phyloP scores from a whole-genome alignment of 306 rosid species.

The Lathyrus aphaca region DNA sequence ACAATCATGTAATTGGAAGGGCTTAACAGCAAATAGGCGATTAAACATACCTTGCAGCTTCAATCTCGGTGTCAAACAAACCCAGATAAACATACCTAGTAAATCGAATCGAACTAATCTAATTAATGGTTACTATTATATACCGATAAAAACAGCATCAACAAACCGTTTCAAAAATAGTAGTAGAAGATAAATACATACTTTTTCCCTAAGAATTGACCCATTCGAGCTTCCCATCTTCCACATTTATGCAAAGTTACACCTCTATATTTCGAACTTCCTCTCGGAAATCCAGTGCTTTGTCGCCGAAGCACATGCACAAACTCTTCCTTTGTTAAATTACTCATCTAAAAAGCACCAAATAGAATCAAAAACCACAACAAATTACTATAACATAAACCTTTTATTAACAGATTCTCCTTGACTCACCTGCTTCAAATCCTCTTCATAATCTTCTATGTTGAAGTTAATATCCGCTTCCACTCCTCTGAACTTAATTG shows the following conservation, averaged over 20 bases:
- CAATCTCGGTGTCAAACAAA: slow-evolving; percentile 89
- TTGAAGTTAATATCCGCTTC: slow-evolving; percentile 95
- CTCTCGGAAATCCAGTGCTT: slow-evolving; percentile 98
- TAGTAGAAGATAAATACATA: slow-evolving; percentile 15
- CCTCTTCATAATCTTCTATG: slow-evolving; percentile 90
- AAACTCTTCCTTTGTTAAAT: slow-evolving; percentile 93
- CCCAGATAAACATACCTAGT: slow-evolving; percentile 93
- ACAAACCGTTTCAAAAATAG: neutral
- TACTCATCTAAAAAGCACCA: slow-evolving; percentile 66
- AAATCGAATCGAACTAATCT: slow-evolving; percentile 38
- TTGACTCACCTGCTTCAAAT: slow-evolving; percentile 86
- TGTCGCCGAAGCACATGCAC: slow-evolving; percentile 99
- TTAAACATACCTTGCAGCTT: slow-evolving; percentile 81
- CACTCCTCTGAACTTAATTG: slow-evolving; percentile 92
- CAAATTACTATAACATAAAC: slow-evolving; percentile 16
- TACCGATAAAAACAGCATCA: neutral
- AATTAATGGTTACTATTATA: slow-evolving; percentile 12
- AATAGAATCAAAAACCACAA: neutral
- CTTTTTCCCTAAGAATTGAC: slow-evolving; percentile 98
- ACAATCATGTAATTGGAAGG: neutral
- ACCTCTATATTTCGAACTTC: slow-evolving; percentile 99
- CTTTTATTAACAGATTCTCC: neutral
- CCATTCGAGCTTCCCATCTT: slow-evolving; percentile 99
- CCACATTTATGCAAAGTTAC: slow-evolving; percentile 99
- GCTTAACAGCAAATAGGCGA: neutral